A percentile compares a stretch with the other conserved stretches of the same genome.
phyloP scores from a whole-genome alignment of 2,329 filamentous ascomycete species.

The Colletotrichum sp. region DNA sequence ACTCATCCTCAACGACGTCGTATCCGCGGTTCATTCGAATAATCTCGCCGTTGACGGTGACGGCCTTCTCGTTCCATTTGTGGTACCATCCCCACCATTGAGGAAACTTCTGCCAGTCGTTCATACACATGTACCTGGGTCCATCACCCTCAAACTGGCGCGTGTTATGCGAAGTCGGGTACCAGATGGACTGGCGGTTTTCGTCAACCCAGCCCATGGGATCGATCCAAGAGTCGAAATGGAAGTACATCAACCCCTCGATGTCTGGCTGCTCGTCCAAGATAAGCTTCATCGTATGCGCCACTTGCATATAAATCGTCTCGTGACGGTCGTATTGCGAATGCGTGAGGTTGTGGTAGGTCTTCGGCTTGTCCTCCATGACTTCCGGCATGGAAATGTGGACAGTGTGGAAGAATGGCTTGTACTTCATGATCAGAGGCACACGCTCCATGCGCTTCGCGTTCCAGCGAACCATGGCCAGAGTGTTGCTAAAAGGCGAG shows the following conservation, averaged over 20 bases:
- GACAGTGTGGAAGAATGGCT: constrained; percentile 33
- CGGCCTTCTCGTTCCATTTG: constrained; percentile 16
- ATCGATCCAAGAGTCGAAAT: constrained; percentile 38
- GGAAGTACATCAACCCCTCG: constrained; percentile 32
- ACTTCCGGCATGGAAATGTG: constrained; percentile 30
- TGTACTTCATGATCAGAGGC: constrained; percentile 29
- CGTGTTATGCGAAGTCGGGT: constrained; percentile 24
- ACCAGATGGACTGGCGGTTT: constrained; percentile 31
- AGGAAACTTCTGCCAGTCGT: constrained; percentile 18
- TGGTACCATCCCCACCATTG: constrained; percentile 25
- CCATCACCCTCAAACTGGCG: constrained; percentile 13
- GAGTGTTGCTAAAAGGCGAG: constrained; percentile 32
- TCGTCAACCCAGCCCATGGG: constrained; percentile 29
- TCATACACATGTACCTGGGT: constrained; percentile 27
- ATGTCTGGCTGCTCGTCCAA: constrained; percentile 31
- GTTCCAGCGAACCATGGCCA: constrained; percentile 34
- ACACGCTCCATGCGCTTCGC: constrained; percentile 29
- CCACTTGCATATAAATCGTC: constrained; percentile 28
- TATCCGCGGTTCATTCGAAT: constrained; percentile 3
- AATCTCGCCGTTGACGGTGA: constrained; percentile 19
- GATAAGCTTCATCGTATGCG: constrained; percentile 32
- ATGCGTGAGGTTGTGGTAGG: constrained; percentile 29
- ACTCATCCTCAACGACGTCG: constrained; percentile 24
- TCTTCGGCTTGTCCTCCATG: constrained; percentile 14
- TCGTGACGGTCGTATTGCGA: constrained; percentile 26